Base-by-base conservation (phyloP, 1,284 basidiomycete species). In the Malassezia globosa region DNA sequence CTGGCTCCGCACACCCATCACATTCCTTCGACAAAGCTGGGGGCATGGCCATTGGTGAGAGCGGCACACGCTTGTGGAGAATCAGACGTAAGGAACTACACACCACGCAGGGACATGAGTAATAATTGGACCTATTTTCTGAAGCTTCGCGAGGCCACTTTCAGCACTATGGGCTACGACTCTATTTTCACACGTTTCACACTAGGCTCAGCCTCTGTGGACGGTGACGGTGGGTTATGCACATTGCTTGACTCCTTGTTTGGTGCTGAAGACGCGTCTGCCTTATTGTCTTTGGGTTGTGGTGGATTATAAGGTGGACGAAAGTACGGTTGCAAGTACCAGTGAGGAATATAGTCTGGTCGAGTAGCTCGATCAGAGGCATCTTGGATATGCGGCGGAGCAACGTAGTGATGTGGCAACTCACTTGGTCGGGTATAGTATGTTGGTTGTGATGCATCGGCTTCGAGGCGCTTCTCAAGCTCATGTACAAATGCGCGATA, bases 281-380 rank as follows among this genome's bases (percentile, higher is more conserved):
- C 37, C 16, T 34, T 44, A 11, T 13, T 23, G 5, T 36, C 42
- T 16, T 18, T 21, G 22, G 36, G 19, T 37, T 52, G 48, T n/a
- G 51, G 51, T n/a, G 51, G 51, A 35, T 48, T 48, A 25, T 61
- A 37, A 6, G 58, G 58, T 3, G 81, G 78, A 16, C 85, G 76
- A 66, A 87, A 81, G 66, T 87, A 87, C 1, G 88, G 87, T 70
- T 94, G 88, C 7, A 82, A 80, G 10, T 85, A 75, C 84, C 85
- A 90, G 59, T 83, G 80, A 0, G 87, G 87, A 18, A 89, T 76
- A 1, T 80, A 69, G 39, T 77, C 76, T 35, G 73, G 73, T 0
- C 75, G 72, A 3, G 70, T 65, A 4, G 33, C 34, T 3, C 65
- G 59, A 51, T 33, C 72, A 46, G 27, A 50, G 35, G 54, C 82